phyloP scores from a whole-genome alignment of 208 protist genomes.

The Leishmania lainsoni region DNA sequence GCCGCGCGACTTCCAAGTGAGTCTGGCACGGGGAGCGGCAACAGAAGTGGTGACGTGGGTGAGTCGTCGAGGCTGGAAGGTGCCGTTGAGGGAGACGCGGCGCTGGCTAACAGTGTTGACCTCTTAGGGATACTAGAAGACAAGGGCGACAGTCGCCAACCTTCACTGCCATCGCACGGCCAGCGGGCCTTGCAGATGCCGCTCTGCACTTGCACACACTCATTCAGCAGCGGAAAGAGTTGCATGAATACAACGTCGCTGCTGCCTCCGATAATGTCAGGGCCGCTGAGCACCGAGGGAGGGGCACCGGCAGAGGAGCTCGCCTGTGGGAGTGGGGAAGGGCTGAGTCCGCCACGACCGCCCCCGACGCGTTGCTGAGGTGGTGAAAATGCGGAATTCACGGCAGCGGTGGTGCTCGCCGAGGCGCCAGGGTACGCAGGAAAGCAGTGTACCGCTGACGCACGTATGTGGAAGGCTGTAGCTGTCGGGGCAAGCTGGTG shows the following conservation, averaged over 20 bases:
- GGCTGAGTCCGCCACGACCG: not conserved
- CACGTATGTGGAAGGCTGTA: not conserved
- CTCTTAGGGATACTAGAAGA: not conserved
- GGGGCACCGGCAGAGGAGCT: conserved; percentile 1
- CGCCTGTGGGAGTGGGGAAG: not conserved
- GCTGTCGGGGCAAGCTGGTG: conserved; percentile 10
- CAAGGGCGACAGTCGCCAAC: not conserved
- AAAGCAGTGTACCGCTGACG: conserved; percentile 4
- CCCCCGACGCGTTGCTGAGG: not conserved
- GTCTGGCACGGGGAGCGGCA: not conserved
- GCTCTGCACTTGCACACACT: conserved; percentile 12
- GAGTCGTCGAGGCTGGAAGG: not conserved
- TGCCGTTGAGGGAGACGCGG: not conserved
- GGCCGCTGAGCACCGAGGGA: not conserved
- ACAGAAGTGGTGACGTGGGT: conserved; percentile 6
- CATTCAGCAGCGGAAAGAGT: conserved; percentile 24
- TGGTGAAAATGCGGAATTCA: not conserved
- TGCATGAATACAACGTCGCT: conserved; percentile 14
- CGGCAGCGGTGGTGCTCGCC: not conserved
- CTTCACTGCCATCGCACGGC: not conserved
- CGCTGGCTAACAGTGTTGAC: not conserved
- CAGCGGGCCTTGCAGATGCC: not conserved
- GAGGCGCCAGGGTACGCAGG: not conserved
- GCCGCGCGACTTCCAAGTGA: not conserved
- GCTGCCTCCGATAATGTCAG: not conserved